Base-by-base conservation (phyloP, 108 stramenopile genomes). In the Mediolabrus comicus region DNA sequence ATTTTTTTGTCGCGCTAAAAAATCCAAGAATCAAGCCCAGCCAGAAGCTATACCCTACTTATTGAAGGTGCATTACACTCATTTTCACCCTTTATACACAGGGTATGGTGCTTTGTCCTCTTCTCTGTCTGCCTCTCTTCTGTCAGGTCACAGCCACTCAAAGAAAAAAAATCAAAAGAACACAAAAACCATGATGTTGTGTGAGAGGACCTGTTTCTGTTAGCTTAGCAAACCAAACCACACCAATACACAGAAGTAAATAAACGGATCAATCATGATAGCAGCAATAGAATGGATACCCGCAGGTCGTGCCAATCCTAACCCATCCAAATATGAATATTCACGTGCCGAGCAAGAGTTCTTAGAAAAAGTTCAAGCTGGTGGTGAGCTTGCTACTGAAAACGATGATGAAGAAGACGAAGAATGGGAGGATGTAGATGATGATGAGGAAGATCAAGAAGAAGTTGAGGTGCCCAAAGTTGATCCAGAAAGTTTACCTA, bases 241-340 rank as follows among this genome's bases (percentile, higher is more conserved):
- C 41, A 17, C 4, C 22, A n/a, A 49, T 8, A 49, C 19, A 22
- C 46, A 5, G 22, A 49, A 33, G n/a, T n/a, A n/a, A n/a, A n/a
- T n/a, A n/a, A n/a, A n/a, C n/a, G n/a, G n/a, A 33, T 7, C 33
- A 33, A 9, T 28, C 25, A 94, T 94, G 92, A 94, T 94, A 53
- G 83, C 90, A 0, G 59, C 83, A 0, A 68, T 91, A 19, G 87
- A 57, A 72, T 94, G 89, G 87, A 82, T 94, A 26, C 95, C 95
- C 31, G 75, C 81, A 10, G 95, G 95, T 31, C 85, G 85, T 1
- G 95, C 95, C 13, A 85, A 92, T 59, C 86, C 90, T 3, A 76
- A 59, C 26, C 95, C 95, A 0, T 86, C 84, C 58, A 87, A 87
- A 60, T 96, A 92, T 76, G 92, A 94, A 77, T 79, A 89, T 46